These are phyloP conservation scores for Talaromyces marneffei DNA, from an alignment of 2,329 filamentous ascomycete genomes.

Conservation along the genomic window DNA sequence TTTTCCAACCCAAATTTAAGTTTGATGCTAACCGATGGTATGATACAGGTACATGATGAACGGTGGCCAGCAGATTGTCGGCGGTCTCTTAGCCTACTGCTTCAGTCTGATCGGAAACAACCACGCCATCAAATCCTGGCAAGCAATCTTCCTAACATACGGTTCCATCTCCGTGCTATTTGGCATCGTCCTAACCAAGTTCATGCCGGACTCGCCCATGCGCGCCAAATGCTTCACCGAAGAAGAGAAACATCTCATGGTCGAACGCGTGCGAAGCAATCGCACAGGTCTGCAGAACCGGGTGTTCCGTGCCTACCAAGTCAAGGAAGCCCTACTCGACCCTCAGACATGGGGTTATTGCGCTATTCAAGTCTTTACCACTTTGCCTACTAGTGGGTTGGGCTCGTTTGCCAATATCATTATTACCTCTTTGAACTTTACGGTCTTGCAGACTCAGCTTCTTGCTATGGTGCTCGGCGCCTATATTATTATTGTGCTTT, in stretches of 20 bases:
- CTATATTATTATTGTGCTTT: slow-evolving; percentile 65
- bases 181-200: slow-evolving; percentile 58
- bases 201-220: slow-evolving; percentile 66
- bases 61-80: slow-evolving; percentile 65
- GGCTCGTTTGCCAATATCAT: slow-evolving; percentile 71
- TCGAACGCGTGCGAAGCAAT: slow-evolving; percentile 56
- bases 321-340: slow-evolving; percentile 56
- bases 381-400: slow-evolving; percentile 65
- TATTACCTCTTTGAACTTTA: slow-evolving; percentile 64
- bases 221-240: slow-evolving; percentile 63
- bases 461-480: slow-evolving; percentile 66
- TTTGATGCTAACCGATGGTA: not conserved
- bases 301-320: slow-evolving; percentile 48
- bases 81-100: slow-evolving; percentile 60
- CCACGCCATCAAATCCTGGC: slow-evolving; percentile 57
- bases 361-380: slow-evolving; percentile 64
- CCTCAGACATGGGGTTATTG: slow-evolving; percentile 63
- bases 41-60: slow-evolving; percentile 75
- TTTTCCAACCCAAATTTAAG: not conserved
- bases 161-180: slow-evolving; percentile 59
- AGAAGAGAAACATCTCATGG: slow-evolving; percentile 59
- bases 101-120: slow-evolving; percentile 48
- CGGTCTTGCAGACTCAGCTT: slow-evolving; percentile 61
- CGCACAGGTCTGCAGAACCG: slow-evolving; percentile 58
- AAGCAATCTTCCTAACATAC: slow-evolving; percentile 62